Percentiles rank a stretch among this genome's conserved stretches.
These are phyloP conservation scores for Mucor piriformis DNA, from an alignment of 371 early-diverging fungal genomes.

Conservation along the genomic window DNA sequence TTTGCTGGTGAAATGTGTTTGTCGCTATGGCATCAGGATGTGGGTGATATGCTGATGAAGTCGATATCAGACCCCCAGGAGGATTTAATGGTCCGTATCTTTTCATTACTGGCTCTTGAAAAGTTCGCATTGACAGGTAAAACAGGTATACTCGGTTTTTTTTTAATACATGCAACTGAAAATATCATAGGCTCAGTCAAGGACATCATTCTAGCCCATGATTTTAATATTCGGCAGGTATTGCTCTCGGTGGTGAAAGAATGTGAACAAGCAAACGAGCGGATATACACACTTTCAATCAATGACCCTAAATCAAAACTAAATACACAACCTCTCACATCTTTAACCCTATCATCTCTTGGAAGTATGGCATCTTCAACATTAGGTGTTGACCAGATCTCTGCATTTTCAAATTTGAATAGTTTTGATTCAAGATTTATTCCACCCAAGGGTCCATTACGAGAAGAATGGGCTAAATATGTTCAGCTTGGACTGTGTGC, in stretches of 20 bases:
- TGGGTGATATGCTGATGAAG: slow-evolving; percentile 36
- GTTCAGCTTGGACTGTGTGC: slow-evolving; percentile 43
- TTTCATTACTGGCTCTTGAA: slow-evolving; percentile 47
- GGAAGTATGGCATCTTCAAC: not conserved
- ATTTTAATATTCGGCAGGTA: slow-evolving; percentile 29
- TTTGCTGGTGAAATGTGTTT: slow-evolving; percentile 49
- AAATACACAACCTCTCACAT: slow-evolving; percentile 1
- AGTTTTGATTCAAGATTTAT: slow-evolving; percentile 26
- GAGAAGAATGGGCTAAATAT: slow-evolving; percentile 45
- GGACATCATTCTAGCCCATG: slow-evolving; percentile 29
- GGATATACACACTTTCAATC: slow-evolving; percentile 17
- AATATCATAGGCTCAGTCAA: slow-evolving; percentile 36
- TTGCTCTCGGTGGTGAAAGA: slow-evolving; percentile 34
- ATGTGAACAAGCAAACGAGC: slow-evolving; percentile 36
- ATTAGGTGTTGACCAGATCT: not conserved
- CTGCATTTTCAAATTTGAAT: slow-evolving; percentile 10
- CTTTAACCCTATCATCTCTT: not conserved
- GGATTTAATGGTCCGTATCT: slow-evolving; percentile 38
- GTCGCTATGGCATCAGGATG: slow-evolving; percentile 40
- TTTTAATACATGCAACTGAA: not conserved
- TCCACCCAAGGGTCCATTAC: slow-evolving; percentile 41
- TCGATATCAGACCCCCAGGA: slow-evolving; percentile 34
- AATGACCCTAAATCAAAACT: slow-evolving; percentile 9
- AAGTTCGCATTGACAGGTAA: slow-evolving; percentile 54
- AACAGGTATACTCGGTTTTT: not conserved